These are phyloP conservation scores for Exophiala sp. DNA, from an alignment of 2,329 filamentous ascomycete genomes.

Conservation along the genomic window DNA sequence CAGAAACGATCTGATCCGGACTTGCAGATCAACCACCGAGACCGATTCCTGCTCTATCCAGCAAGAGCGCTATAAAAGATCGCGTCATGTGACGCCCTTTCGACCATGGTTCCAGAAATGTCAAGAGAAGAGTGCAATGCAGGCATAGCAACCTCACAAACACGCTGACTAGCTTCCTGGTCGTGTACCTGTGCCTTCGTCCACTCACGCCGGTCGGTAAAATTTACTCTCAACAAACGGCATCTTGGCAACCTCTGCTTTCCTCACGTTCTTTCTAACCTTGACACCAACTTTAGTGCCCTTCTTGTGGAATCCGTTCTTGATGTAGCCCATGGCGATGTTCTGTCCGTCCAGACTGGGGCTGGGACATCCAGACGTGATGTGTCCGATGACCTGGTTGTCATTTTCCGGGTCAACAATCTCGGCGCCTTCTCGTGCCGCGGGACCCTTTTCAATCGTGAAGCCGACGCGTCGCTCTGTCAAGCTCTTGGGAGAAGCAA, in stretches of 20 bases:
- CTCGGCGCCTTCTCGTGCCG: constrained; percentile 82
- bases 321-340: constrained; percentile 93
- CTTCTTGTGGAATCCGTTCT: constrained; percentile 74
- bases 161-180: too few species aligned
- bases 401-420: constrained; percentile 60
- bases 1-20: too few species aligned
- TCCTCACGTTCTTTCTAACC: constrained; percentile 71
- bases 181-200: too few species aligned
- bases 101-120: too few species aligned
- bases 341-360: constrained; percentile 78
- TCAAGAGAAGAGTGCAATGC: too few species aligned
- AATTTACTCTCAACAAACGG: constrained; percentile 82
- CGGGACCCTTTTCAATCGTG: constrained; percentile 72
- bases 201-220: constrained; percentile 44
- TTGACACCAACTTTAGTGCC: constrained; percentile 77
- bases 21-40: too few species aligned
- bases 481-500: constrained; percentile 59
- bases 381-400: constrained; percentile 63
- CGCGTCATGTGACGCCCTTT: too few species aligned
- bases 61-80: too few species aligned
- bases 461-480: constrained; percentile 75
- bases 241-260: constrained; percentile 79
- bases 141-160: too few species aligned
- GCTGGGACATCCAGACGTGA: constrained; percentile 88
- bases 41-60: too few species aligned